Conservation (phyloP, 2,329 filamentous ascomycete species). For the Coniella vitis region DNA sequence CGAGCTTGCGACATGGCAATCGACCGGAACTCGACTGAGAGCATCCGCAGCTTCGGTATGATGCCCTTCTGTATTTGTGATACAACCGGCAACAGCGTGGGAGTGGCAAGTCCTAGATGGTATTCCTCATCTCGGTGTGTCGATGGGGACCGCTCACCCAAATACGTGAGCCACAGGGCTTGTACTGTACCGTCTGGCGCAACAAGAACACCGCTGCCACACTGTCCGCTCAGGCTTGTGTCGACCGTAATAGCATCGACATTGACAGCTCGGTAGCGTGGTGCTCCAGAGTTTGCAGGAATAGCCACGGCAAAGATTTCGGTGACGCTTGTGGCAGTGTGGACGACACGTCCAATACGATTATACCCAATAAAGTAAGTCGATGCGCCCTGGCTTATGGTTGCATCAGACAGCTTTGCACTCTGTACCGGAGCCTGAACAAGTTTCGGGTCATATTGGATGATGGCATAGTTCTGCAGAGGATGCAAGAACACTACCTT, state of each 20-base stretch:
- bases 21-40: constrained; percentile 90
- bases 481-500: constrained; percentile 96
- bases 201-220: constrained; percentile 87
- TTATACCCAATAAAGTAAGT: constrained; percentile 99
- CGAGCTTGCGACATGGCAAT: constrained; percentile 96
- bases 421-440: constrained; percentile 93
- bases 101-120: constrained; percentile 84
- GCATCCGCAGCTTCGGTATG: constrained; percentile 75
- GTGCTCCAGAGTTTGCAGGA: constrained; percentile 78
- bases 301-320: constrained; percentile 97
- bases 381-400: constrained; percentile 85
- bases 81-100: constrained; percentile 82
- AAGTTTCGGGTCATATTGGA: constrained; percentile 87
- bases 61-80: constrained; percentile 74
- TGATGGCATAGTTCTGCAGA: constrained; percentile 90
- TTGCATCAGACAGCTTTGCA: constrained; percentile 71
- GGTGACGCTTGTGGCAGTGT: constrained; percentile 89
- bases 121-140: constrained; percentile 62
- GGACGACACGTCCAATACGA: constrained; percentile 85
- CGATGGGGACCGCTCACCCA: constrained; percentile 57
- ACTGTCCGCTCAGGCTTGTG: constrained; percentile 83
- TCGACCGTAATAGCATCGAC: constrained; percentile 96
- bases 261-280: constrained; percentile 89
- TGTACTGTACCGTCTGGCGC: constrained; percentile 87
- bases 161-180: constrained; percentile 92